Conservation (phyloP, 192 early-diverging fungal species). For the Coemansia asiatica region DNA sequence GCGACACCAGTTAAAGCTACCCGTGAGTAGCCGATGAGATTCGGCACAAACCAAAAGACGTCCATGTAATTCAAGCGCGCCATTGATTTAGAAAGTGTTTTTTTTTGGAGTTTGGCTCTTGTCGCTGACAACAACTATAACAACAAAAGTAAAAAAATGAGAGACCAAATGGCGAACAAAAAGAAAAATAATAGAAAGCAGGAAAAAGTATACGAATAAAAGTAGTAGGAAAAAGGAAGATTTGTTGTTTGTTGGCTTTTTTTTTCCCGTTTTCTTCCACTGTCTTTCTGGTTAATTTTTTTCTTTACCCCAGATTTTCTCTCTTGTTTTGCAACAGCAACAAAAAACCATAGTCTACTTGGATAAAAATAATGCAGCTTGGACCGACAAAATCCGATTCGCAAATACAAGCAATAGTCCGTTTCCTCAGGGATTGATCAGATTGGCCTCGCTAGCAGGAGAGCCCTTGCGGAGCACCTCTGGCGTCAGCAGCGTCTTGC, state of each 20-base stretch:
- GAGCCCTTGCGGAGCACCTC: constrained; percentile 31
- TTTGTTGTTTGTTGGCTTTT: background rate
- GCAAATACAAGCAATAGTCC: background rate
- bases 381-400: background rate
- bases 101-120: constrained; percentile 14
- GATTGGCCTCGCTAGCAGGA: constrained; percentile 26
- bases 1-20: constrained; percentile 74
- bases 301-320: background rate
- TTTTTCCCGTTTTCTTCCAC: background rate
- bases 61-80: constrained; percentile 25
- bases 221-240: constrained; percentile 1
- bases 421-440: constrained; percentile 15
- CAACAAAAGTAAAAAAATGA: no score
- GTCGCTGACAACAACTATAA: no score
- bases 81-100: constrained; percentile 70
- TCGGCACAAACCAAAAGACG: constrained; percentile 51
- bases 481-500: constrained; percentile 56
- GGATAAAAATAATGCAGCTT: background rate
- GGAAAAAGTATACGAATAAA: background rate
- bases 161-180: no score
- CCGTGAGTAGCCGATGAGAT: constrained; percentile 76
- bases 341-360: background rate
- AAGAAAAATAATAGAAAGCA: background rate
- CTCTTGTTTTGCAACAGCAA: background rate
- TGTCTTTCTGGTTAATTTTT: background rate